Base-by-base conservation (phyloP, 768 basidiomycete species). In the Pisolithus orientalis region DNA sequence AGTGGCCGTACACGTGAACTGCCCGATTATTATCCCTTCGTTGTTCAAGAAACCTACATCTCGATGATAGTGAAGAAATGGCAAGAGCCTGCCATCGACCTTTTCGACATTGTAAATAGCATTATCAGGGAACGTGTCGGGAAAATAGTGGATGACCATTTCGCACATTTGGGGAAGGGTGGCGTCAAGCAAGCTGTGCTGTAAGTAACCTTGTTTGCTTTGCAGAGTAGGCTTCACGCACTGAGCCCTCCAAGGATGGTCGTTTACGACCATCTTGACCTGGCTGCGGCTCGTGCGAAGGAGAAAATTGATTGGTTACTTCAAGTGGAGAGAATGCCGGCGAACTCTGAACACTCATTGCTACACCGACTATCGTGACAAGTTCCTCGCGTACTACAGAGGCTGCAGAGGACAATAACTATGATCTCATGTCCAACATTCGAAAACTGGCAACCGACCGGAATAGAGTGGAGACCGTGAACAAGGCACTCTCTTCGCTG, bases 1-100 rank as follows among this genome's bases (percentile, higher is more conserved):
- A 90, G 88, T 21, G 79, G 87, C 1, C 75, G 82, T 3, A 83
- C 85, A 1, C 79, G 88, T 1, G 86, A 89, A 58, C 74, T 89
- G 0, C 86, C 85, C 0, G 82, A 79, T 13, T 75, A 77, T 53
- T 84, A 80, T 53, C 85, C 86, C 0, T 87, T 83, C 53, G 69
- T 81, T 0, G 81, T 88, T 0, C 78, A 81, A 45, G 63, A 72
- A 9, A 59, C 64, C 0, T 83, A 77, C 53, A 83, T 89, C 49
- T 49, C 59, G 2, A 52, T 64, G 0, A 62, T 81, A 32, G 72
- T 77, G 4, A 34, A 57, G 13, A 58, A 76, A 45, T 87, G 86
- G 87, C 45, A 51, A 0, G 40, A 39, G 0, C 87, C 84, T 0
- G 69, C 80, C 0, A 59, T 72, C 16, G 27, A 49, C 0, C 72